phyloP scores from a whole-genome alignment of 768 basidiomycete genomes.

The Panus rudis region DNA sequence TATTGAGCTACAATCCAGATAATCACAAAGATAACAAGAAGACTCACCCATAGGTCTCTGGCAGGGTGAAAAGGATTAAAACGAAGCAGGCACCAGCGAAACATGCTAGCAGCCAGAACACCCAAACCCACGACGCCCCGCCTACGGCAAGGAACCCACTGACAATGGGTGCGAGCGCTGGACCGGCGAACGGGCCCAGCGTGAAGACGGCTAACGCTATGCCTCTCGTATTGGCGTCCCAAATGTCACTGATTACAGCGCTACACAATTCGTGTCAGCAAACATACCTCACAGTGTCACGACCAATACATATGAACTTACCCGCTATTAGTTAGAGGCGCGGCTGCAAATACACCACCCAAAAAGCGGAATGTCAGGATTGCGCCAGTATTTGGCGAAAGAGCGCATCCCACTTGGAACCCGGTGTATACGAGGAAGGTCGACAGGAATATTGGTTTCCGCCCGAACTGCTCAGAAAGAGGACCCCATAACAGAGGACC shows the following conservation, averaged over 20 bases:
- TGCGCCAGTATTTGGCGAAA: constrained; percentile 50
- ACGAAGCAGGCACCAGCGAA: constrained; percentile 49
- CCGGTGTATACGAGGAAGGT: constrained; percentile 50
- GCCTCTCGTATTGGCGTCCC: constrained; percentile 55
- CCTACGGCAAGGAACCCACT: constrained; percentile 32
- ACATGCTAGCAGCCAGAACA: constrained; percentile 59
- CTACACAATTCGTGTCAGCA: constrained; percentile 5
- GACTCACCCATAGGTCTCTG: constrained; percentile 62
- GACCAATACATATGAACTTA: not conserved
- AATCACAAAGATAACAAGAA: not conserved
- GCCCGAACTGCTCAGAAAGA: constrained; percentile 42
- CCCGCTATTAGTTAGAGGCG: not conserved
- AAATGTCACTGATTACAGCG: constrained; percentile 31
- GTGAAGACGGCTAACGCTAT: constrained; percentile 55
- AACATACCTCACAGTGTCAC: not conserved
- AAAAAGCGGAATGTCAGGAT: constrained; percentile 36
- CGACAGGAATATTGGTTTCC: constrained; percentile 49
- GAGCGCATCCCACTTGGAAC: constrained; percentile 55
- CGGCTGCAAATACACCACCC: not conserved
- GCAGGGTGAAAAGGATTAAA: constrained; percentile 49
- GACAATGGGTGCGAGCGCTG: constrained; percentile 30
- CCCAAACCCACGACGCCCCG: constrained; percentile 53
- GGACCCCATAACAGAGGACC: constrained; percentile 24
- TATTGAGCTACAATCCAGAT: not conserved
- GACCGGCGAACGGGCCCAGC: constrained; percentile 51